phyloP scores from a whole-genome alignment of 2,329 filamentous ascomycete genomes.

The Cladosporium oxysporum region DNA sequence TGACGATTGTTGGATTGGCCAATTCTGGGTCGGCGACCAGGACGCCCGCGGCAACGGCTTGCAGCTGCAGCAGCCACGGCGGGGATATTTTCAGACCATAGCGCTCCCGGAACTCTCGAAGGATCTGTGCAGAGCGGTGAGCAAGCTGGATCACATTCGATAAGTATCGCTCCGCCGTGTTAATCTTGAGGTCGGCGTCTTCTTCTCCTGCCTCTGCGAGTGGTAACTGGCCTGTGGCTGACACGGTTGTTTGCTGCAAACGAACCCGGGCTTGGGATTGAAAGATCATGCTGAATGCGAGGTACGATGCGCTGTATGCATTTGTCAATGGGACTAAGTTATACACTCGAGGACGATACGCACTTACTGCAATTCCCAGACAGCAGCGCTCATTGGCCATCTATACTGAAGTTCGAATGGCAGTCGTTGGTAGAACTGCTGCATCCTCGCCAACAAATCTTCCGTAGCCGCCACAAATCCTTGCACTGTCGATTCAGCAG shows the following conservation, averaged over 20 bases:
- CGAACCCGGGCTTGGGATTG: not conserved
- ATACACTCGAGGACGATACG: not conserved
- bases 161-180: constrained; percentile 15
- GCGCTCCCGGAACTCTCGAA: constrained; percentile 21
- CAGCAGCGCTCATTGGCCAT: constrained; percentile 23
- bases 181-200: not conserved
- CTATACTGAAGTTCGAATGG: constrained; percentile 21
- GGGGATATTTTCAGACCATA: constrained; percentile 23
- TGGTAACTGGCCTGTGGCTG: not conserved
- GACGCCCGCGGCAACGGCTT: constrained; percentile 21
- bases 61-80: constrained; percentile 20
- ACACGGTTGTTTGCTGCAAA: not conserved
- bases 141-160: constrained; percentile 19
- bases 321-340: not conserved
- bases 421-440: constrained; percentile 19
- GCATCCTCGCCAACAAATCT: constrained; percentile 11
- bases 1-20: constrained; percentile 1
- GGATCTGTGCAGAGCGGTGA: constrained; percentile 21
- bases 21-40: constrained; percentile 20
- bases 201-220: not conserved
- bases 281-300: constrained; percentile 1
- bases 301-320: constrained; percentile 5
- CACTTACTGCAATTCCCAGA: constrained; percentile 24
- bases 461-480: not conserved
- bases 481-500: not conserved